Conservation (phyloP, 768 basidiomycete genomes). For the Panellus pusillus region DNA sequence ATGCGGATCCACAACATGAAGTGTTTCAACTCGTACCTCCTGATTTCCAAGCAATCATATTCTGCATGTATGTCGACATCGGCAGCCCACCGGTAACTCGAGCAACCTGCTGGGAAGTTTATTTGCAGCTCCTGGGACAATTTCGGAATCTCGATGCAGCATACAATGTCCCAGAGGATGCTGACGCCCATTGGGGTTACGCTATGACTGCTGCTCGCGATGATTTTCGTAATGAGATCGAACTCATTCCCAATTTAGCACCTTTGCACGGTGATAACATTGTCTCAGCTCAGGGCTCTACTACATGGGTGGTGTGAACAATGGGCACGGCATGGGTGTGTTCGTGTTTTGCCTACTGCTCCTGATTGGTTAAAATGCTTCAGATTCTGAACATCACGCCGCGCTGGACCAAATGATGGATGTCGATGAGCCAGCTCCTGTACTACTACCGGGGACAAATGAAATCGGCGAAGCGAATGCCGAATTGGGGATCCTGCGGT, state of each 20-base stretch:
- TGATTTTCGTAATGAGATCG: neutral
- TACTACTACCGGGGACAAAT: too few relatives aligned
- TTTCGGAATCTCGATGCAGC: conserved; percentile 25
- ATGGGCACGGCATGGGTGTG: neutral
- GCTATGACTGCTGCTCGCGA: neutral
- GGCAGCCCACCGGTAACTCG: conserved; percentile 24
- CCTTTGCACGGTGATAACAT: neutral
- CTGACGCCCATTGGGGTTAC: too few relatives aligned
- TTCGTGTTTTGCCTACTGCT: too few relatives aligned
- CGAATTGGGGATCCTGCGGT: too few relatives aligned
- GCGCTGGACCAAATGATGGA: too few relatives aligned
- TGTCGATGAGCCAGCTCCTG: too few relatives aligned
- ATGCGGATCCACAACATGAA: neutral
- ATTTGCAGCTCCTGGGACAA: conserved; percentile 24
- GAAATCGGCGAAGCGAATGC: too few relatives aligned
- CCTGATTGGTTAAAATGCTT: too few relatives aligned
- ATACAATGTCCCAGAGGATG: neutral
- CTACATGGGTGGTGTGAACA: neutral
- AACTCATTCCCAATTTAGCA: neutral
- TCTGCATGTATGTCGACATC: neutral
- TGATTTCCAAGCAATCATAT: neutral
- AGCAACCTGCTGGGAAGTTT: neutral
- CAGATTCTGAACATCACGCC: too few relatives aligned
- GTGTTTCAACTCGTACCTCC: neutral
- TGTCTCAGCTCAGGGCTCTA: neutral